Conservation (phyloP, 192 early-diverging fungal genomes). For the Borealophlyctis nickersoniae region DNA sequence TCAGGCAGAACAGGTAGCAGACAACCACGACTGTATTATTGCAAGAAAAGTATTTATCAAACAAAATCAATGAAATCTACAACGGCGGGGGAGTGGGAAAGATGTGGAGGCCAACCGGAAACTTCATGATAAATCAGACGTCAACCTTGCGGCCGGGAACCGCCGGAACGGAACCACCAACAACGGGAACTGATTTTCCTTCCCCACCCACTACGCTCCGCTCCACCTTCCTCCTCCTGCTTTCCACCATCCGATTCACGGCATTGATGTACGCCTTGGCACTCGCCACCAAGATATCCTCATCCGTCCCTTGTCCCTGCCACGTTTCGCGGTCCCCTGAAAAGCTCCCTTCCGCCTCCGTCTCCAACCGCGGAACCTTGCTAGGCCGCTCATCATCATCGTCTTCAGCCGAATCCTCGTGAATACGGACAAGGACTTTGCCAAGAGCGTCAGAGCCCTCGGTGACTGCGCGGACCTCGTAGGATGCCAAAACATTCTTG, state of each 20-base stretch:
- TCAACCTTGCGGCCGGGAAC: constrained; percentile 22
- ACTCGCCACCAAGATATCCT: constrained; percentile 82
- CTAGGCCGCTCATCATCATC: constrained; percentile 18
- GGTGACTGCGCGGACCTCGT: constrained; percentile 83
- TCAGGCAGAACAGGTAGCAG: no score
- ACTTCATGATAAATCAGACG: constrained; percentile 15
- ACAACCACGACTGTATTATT: no score
- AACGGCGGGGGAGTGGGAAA: no score
- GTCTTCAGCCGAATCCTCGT: constrained; percentile 24
- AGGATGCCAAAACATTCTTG: constrained; percentile 74
- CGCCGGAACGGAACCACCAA: constrained; percentile 21
- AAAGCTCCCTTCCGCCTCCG: constrained; percentile 1
- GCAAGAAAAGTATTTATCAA: no score
- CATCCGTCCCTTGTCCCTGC: constrained; percentile 73
- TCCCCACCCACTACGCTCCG: constrained; percentile 6
- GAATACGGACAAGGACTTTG: constrained; percentile 75
- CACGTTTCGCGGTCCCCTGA: constrained; percentile 49
- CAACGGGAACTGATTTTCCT: constrained; percentile 6
- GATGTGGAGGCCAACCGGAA: no score
- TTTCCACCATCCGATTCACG: constrained; percentile 66
- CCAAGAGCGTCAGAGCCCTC: constrained; percentile 86
- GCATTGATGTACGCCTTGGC: constrained; percentile 89
- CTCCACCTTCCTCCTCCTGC: constrained; percentile 9
- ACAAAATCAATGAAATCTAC: no score
- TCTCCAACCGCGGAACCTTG: constrained; percentile 17